Base-by-base conservation (phyloP, 2,329 filamentous ascomycete species). In the Paecilomyces sp. region DNA sequence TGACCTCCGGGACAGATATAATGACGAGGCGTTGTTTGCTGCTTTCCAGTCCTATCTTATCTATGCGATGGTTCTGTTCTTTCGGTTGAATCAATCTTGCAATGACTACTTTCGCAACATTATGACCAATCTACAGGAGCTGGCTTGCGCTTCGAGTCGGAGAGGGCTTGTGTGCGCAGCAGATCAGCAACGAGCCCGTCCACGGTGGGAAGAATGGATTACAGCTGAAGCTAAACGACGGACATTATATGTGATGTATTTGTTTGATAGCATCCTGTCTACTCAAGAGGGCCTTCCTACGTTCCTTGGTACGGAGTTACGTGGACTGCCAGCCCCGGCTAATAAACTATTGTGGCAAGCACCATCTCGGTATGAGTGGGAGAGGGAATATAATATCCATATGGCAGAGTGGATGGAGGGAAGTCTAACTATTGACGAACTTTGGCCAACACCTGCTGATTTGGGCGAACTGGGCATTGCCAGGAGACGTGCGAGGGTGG, bases 121-220 rank as follows among this genome's bases (percentile, higher is more conserved):
- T 3, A 78, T 83, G 68, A 79, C 81, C 58, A 78, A 77, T 18
- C 72, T 83, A 0, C 81, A 83, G 66, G 76, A 79, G 1, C 65
- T 83, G 18, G 80, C 81, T 2, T 77, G 75, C 58, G 63, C 69
- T 0, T 68, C 69, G 4, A 69, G 72, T 6, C 71, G 68, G 2
- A 64, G 65, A 52, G 80, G 80, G 0, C 73, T 83, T 2, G 64
- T 79, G 4, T 82, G 79, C 54, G 36, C 64, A 0, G 75, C 76
- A 2, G 81, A 83, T 58, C 69, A 70, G 34, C 62, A 68, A 4
- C 67, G 67, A 2, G 57, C 66, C 0, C 74, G 77, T 2, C 82
- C 82, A 0, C 67, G 62, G 11, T 83, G 82, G 82, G 80, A 82
- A 57, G 69, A 74, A 2, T 85, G 82, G 83, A 77, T 83, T 3